Evolutionary conservation across 805 yeast species (phyloP).

Genomic region (Monosporozyma yasuniensis): DNA sequence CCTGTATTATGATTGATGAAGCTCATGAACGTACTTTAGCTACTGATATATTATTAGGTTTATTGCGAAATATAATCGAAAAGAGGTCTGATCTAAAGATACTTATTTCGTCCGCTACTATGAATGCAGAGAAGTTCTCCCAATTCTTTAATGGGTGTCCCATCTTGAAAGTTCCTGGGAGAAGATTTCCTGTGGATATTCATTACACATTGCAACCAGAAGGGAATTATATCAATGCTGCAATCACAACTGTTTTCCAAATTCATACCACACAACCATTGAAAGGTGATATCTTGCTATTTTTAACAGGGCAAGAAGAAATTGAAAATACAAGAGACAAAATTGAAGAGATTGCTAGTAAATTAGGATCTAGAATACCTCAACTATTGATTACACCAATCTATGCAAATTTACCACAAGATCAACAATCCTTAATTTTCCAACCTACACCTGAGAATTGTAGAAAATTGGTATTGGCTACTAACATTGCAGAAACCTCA

Average conservation of each 20-base stretch:
- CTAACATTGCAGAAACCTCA: constrained; percentile 96
- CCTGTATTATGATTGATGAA: constrained; percentile 89
- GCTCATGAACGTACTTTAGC: constrained; percentile 94
- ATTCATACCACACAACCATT: constrained; percentile 55
- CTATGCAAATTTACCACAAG: constrained; percentile 84
- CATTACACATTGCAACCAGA: constrained; percentile 81
- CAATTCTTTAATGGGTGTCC: constrained; percentile 77
- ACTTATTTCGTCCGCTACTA: constrained; percentile 87
- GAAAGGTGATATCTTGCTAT: constrained; percentile 81
- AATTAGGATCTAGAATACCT: constrained; percentile 50
- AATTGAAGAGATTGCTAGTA: constrained; percentile 52
- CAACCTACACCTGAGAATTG: constrained; percentile 75
- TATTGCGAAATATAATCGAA: constrained; percentile 59
- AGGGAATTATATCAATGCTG: constrained; percentile 83
- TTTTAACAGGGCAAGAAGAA: constrained; percentile 94
- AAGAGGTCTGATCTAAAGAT: constrained; percentile 62
- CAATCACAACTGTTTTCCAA: constrained; percentile 77
- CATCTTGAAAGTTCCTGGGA: constrained; percentile 81
- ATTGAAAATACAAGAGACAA: constrained; percentile 76
- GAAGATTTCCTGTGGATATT: constrained; percentile 86
- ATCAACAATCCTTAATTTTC: constrained; percentile 70
- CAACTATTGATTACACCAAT: constrained; percentile 75
- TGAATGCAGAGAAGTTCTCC: constrained; percentile 83
- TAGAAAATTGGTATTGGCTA: constrained; percentile 85
- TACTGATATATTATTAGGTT: constrained; percentile 77